phyloP scores from a whole-genome alignment of 1,284 basidiomycete species.

The Marasmius sp. region DNA sequence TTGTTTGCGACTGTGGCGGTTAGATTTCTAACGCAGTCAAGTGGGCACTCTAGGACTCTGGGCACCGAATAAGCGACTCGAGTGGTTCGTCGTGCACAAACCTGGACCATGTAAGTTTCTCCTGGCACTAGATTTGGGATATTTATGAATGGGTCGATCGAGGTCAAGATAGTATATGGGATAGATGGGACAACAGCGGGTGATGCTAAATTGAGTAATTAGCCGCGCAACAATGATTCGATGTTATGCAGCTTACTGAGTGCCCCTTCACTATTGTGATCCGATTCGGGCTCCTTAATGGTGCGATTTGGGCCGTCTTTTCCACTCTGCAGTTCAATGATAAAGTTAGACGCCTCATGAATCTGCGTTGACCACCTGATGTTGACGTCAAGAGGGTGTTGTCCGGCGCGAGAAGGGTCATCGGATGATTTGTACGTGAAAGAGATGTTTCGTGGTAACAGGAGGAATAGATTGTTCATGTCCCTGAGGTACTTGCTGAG shows the following conservation, averaged over 20 bases:
- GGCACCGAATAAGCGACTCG: not conserved
- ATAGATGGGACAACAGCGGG: not conserved
- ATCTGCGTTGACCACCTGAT: not conserved
- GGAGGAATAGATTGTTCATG: not conserved
- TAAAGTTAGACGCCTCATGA: not conserved
- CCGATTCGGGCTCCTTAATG: too few species aligned
- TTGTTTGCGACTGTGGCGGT: not conserved
- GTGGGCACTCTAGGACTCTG: not conserved
- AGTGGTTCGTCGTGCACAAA: not conserved
- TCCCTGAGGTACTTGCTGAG: not conserved
- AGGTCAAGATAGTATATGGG: not conserved
- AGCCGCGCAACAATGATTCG: not conserved
- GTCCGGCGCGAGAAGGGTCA: not conserved
- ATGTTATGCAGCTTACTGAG: too few species aligned
- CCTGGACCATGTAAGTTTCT: not conserved
- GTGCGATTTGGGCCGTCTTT: too few species aligned
- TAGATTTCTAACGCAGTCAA: not conserved
- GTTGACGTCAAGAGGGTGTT: not conserved
- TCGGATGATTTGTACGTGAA: not conserved
- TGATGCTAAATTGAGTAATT: not conserved
- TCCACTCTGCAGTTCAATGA: too few species aligned
- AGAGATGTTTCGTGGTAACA: not conserved
- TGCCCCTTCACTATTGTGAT: too few species aligned
- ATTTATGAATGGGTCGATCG: not conserved
- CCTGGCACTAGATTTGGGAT: not conserved